These are phyloP conservation scores for Collybia sordida DNA, from an alignment of 768 basidiomycete species.

Conservation along the genomic window DNA sequence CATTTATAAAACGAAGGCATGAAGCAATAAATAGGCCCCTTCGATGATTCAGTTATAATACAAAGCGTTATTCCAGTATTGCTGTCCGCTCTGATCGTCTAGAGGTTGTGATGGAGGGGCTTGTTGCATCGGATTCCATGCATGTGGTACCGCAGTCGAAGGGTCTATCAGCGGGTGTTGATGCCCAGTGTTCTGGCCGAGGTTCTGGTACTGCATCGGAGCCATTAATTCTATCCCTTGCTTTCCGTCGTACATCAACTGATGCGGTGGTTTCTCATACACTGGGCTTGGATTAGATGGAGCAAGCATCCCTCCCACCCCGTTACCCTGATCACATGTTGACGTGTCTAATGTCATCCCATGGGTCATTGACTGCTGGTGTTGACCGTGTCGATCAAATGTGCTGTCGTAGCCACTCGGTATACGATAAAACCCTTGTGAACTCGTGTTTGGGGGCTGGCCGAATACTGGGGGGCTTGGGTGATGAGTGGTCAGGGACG, in stretches of 20 bases:
- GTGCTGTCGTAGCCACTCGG: constrained; percentile 12
- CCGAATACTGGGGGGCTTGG: constrained; percentile 26
- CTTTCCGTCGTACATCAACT: constrained; percentile 28
- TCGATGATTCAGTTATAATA: too few species aligned
- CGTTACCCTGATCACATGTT: constrained; percentile 6
- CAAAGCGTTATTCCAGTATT: too few species aligned
- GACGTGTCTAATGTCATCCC: constrained; percentile 17
- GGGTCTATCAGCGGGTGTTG: too few species aligned
- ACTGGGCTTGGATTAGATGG: constrained; percentile 16
- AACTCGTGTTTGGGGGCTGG: constrained; percentile 12
- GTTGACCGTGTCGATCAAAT: constrained; percentile 12
- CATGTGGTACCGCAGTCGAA: too few species aligned
- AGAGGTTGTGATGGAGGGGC: neutral
- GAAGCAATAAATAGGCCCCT: too few species aligned
- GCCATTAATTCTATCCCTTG: constrained; percentile 21
- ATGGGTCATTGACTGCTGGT: constrained; percentile 13
- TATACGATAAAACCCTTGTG: constrained; percentile 18
- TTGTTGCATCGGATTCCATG: neutral
- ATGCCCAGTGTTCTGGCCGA: neutral
- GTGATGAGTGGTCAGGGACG: constrained; percentile 10
- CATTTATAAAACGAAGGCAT: neutral
- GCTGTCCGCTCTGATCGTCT: too few species aligned
- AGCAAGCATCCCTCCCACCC: constrained; percentile 6
- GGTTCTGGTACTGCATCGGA: constrained; percentile 17
- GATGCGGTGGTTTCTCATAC: constrained; percentile 20